Base-by-base conservation (phyloP, 768 basidiomycete genomes). In the Hygrophoropsis aurantiaca region DNA sequence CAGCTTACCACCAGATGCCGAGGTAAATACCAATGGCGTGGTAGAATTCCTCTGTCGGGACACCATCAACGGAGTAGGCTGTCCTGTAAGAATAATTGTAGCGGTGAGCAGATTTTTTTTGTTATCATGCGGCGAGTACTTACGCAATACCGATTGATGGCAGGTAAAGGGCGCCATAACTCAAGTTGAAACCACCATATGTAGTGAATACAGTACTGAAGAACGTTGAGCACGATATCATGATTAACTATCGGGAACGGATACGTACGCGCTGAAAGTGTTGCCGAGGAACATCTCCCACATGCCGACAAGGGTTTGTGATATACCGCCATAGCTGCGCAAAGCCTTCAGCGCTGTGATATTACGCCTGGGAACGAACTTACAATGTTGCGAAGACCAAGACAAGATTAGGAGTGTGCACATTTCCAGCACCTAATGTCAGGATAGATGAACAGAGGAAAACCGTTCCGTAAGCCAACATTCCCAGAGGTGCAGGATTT, bases 221-320 rank as follows among this genome's bases (percentile, higher is more conserved):
- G 32, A 38, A 8, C 37, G 13, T 25, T 23, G 20, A 10, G 10
- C 36, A 9, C 24, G n/a, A 4, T 16, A 16, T 7, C 16, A 21
- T 9, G 36, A 38, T 21, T 8, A 16, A 38, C 36, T 7, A n/a
- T 38, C 8, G 20, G 7, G 7, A 8, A 5, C 2, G 33, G 11
- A n/a, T 11, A 55, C 57, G 50, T 42, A 58, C 58, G 60, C 60
- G 48, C 46, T 60, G 37, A 58, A 62, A 5, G 61, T 62, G 33
- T 61, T 61, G 60, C 60, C 61, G 23, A 65, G 60, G 52, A 57
- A 62, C 52, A 62, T 59, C 23, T 65, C 61, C 61, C 63, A 65
- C 61, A 65, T 60, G 33, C 62, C 60, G 7, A 62, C 60, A 8
- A 62, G 46, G 3, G 60, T 59, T 40, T 62, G 62, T 15, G 59